Base-by-base conservation (phyloP, 192 early-diverging fungal species). In the Globomyces pollinis-pini region DNA sequence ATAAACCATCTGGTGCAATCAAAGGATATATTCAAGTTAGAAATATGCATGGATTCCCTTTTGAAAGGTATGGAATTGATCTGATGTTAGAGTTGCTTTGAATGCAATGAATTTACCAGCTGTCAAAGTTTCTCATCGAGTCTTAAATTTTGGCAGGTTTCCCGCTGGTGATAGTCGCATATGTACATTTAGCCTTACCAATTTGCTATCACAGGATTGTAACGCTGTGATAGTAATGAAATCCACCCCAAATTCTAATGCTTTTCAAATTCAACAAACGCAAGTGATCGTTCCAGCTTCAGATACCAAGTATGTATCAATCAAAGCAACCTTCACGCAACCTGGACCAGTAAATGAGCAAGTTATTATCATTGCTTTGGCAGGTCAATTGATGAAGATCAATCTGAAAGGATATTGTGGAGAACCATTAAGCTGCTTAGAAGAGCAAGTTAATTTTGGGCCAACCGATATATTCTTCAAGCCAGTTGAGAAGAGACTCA, bases 401-500 rank as follows among this genome's bases (percentile, higher is more conserved):
- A 33, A 49, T 1, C 49, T 83, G 7, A 38, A 39, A 0, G 81
- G 59, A 16, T 24, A 53, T 2, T 49, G 51, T 13, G 66, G 67
- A 13, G 24, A 64, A 13, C 39, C 75, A 23, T 39, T 83, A 24
- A 59, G 42, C 24, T 36, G 74, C 2, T 18, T 72, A 18, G 75
- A 77, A 26, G 39, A 47, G 11, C 75, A 78, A 57, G 32, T 83
- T 30, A 76, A 78, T 52, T 78, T 78, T 52, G 78, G 80, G 2
- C 68, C 78, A 0, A 76, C 75, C 21, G 81, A 83, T 51, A 74
- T 78, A 15, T 73, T 64, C 55, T 80, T 69, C 47, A 59, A 49
- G 28, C 1, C 64, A 8, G 71, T 73, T 23, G 53, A 50, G 8
- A 69, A 69, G 13, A 32, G 54, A n/a, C 15, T 69, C 11, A 47